Conservation (phyloP, 2,329 filamentous ascomycete genomes). For the Sclerotinia spermophila region DNA sequence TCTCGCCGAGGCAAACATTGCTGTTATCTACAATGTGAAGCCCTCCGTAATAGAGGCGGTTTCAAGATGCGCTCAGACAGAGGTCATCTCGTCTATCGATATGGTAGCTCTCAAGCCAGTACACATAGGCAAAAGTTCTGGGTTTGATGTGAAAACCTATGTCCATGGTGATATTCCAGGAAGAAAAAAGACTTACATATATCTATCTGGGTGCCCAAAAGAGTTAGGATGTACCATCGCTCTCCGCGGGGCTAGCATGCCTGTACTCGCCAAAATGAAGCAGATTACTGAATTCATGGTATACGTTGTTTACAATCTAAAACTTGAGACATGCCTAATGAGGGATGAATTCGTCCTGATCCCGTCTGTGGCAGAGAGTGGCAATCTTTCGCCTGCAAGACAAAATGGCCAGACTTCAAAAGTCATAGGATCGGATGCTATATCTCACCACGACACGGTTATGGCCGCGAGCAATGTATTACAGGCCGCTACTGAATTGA, state of each 20-base stretch:
- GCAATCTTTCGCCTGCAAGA: constrained; percentile 40
- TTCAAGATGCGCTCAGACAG: constrained; percentile 84
- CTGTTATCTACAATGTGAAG: constrained; percentile 96
- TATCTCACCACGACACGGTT: constrained; percentile 22
- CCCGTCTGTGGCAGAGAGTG: constrained; percentile 56
- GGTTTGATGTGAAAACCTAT: constrained; percentile 94
- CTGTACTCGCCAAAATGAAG: constrained; percentile 75
- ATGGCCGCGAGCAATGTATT: constrained; percentile 31
- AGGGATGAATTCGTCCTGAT: constrained; percentile 87
- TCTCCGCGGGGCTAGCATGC: constrained; percentile 73
- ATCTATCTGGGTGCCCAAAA: constrained; percentile 83
- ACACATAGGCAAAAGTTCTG: constrained; percentile 74
- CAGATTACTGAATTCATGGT: constrained; percentile 97
- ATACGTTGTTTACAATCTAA: constrained; percentile 97
- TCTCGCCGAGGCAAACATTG: constrained; percentile 81
- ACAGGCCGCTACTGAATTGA: constrained; percentile 26
- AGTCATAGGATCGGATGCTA: constrained; percentile 14
- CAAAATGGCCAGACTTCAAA: constrained; percentile 24
- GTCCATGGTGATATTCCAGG: constrained; percentile 71
- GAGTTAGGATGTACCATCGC: constrained; percentile 94
- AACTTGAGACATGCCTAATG: constrained; percentile 91
- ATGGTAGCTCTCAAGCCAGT: constrained; percentile 76
- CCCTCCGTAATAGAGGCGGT: constrained; percentile 93
- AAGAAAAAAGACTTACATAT: constrained; percentile 91
- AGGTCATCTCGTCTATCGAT: constrained; percentile 91